phyloP scores from a whole-genome alignment of 768 basidiomycete species.

The Lactarius hengduanensis region DNA sequence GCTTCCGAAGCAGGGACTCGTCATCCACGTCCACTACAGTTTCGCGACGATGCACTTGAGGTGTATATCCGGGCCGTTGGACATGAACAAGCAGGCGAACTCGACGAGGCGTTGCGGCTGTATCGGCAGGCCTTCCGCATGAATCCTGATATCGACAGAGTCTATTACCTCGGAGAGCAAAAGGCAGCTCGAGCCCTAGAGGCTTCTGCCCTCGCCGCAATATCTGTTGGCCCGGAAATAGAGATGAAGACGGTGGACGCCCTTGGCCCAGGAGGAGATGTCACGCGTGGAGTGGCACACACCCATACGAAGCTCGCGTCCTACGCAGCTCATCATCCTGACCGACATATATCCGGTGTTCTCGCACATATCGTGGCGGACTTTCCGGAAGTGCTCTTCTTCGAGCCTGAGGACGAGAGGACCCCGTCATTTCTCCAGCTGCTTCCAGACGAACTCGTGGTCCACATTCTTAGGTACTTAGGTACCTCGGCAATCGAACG shows the following conservation, averaged over 20 bases:
- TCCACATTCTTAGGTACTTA: conserved; percentile 62
- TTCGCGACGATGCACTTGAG: conserved; percentile 52
- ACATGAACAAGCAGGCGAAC: conserved; percentile 67
- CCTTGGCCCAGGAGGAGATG: conserved; percentile 2
- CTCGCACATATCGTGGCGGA: conserved; percentile 48
- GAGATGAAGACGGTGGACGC: conserved; percentile 1
- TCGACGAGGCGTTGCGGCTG: conserved; percentile 71
- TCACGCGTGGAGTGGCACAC: conserved; percentile 3
- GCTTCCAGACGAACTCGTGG: conserved; percentile 76
- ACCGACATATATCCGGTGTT: conserved; percentile 38
- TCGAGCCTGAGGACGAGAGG: conserved; percentile 69
- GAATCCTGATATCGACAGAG: conserved; percentile 72
- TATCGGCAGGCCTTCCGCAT: conserved; percentile 82
- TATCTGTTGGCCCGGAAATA: background rate
- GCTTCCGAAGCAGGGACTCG: background rate
- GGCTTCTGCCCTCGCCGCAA: background rate
- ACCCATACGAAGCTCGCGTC: conserved; percentile 15
- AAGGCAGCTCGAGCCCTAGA: conserved; percentile 19
- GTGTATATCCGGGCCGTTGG: conserved; percentile 70
- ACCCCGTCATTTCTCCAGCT: conserved; percentile 51
- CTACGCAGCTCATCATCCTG: conserved; percentile 18
- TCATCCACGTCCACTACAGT: conserved; percentile 7
- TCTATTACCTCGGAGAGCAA: conserved; percentile 59
- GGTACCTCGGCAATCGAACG: conserved; percentile 71
- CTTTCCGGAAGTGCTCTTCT: conserved; percentile 52